These are phyloP conservation scores for Leccinum incarnatum DNA, from an alignment of 768 basidiomycete species.

Conservation along the genomic window DNA sequence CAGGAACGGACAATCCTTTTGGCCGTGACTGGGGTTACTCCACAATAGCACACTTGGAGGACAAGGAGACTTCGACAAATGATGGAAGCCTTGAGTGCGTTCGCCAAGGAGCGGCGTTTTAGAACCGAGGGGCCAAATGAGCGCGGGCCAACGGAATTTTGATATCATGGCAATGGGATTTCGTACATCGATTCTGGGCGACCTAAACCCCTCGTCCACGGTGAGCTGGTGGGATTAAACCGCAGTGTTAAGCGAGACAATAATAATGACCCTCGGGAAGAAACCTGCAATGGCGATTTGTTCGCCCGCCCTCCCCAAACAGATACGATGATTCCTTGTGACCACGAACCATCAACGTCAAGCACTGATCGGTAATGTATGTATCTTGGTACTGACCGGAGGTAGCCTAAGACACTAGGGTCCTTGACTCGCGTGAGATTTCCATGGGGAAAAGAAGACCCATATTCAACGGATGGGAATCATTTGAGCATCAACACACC, in stretches of 20 bases:
- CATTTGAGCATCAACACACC: background rate
- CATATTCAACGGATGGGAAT: slow-evolving; percentile 1
- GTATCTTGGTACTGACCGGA: background rate
- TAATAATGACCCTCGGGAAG: background rate
- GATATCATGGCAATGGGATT: background rate
- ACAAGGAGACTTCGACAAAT: slow-evolving; percentile 31
- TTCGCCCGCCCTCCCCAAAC: background rate
- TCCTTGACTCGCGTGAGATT: slow-evolving; percentile 4
- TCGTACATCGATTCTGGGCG: background rate
- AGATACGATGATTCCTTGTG: background rate
- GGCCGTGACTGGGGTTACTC: background rate
- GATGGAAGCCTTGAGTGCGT: background rate
- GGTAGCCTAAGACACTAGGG: background rate
- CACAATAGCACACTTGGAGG: slow-evolving; percentile 40
- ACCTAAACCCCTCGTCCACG: background rate
- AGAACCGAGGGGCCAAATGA: background rate
- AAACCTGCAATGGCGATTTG: background rate
- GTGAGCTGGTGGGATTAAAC: slow-evolving; percentile 1
- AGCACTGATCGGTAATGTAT: background rate
- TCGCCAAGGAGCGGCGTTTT: slow-evolving; percentile 6
- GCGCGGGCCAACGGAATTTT: background rate
- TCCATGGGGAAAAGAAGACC: background rate
- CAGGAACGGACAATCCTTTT: background rate
- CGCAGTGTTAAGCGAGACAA: slow-evolving; percentile 1
- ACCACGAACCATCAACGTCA: background rate